A percentile compares a stretch with the other conserved stretches of the same genome.
Conservation (phyloP, 2,329 filamentous ascomycete species). For the Penicillium sp. region DNA sequence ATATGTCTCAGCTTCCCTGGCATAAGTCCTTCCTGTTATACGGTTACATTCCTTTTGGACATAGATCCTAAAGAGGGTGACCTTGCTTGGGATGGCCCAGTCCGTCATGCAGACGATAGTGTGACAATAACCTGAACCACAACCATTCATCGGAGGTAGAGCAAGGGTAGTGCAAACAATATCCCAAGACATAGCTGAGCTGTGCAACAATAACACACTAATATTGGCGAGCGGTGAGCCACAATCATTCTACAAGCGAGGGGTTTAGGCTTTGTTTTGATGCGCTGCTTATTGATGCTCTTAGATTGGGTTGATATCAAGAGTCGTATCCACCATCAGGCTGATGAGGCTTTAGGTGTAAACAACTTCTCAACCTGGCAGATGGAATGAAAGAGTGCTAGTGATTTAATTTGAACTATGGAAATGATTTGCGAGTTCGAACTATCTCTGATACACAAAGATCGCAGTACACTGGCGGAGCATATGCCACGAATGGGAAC, state of each 20-base stretch:
- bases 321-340: neutral
- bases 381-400: neutral
- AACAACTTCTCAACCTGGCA: neutral
- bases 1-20: constrained; percentile 11
- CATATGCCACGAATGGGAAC: neutral
- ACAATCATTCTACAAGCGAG: neutral
- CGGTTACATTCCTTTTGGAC: constrained; percentile 18
- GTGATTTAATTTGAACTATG: neutral
- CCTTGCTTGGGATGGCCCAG: constrained; percentile 6
- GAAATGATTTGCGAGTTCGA: neutral
- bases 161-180: constrained; percentile 1
- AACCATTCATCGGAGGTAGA: constrained; percentile 3
- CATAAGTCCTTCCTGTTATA: constrained; percentile 5
- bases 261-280: neutral
- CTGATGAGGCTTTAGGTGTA: neutral
- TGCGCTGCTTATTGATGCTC: neutral
- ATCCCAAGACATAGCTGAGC: neutral
- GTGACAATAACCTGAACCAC: constrained; percentile 4
- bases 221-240: neutral
- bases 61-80: constrained; percentile 8
- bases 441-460: neutral
- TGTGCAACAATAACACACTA: neutral
- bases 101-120: constrained; percentile 9
- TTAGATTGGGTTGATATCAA: constrained; percentile 2
- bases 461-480: neutral